Percentiles rank a stretch among this genome's conserved stretches.
These are phyloP conservation scores for Beta corolliflora DNA, from an alignment of 179 eudicot genomes.

Conservation along the genomic window DNA sequence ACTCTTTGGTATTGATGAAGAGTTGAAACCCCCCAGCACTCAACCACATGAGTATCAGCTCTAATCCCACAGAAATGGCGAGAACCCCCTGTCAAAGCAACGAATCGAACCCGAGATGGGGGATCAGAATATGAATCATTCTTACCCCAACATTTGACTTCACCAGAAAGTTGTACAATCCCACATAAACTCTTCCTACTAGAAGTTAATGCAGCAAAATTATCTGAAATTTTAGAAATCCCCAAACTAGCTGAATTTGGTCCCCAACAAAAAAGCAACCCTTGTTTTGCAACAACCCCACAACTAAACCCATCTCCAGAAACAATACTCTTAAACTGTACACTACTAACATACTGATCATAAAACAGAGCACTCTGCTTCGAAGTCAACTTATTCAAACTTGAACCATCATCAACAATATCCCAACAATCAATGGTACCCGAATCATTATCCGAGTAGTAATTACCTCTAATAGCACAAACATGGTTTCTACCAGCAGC, in stretches of 20 bases:
- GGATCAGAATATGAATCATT: conserved; percentile 34
- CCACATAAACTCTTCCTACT: conserved; percentile 69
- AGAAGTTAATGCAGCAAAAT: conserved; percentile 49
- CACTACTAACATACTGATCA: conserved; percentile 39
- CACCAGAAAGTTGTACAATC: conserved; percentile 45
- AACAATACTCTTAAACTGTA: conserved; percentile 53
- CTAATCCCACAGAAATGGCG: conserved; percentile 86
- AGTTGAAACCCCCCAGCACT: conserved; percentile 77
- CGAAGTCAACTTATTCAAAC: conserved; percentile 32
- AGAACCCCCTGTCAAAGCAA: conserved; percentile 63
- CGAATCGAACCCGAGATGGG: conserved; percentile 54
- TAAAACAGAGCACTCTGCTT: conserved; percentile 58
- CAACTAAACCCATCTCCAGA: conserved; percentile 91
- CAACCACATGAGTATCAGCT: conserved; percentile 70
- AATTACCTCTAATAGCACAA: conserved; percentile 73
- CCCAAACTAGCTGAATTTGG: conserved; percentile 58
- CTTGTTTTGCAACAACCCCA: conserved; percentile 54
- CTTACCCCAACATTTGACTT: conserved; percentile 75
- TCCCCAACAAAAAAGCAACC: conserved; percentile 71
- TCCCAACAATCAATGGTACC: conserved; percentile 93
- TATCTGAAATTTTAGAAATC: conserved; percentile 37
- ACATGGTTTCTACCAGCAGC: conserved; percentile 80
- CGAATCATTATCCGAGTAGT: conserved; percentile 41
- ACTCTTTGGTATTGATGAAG: conserved; percentile 66
- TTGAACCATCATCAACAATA: conserved; percentile 35